Evolutionary conservation across 2,329 filamentous ascomycete genomes (phyloP).

Genomic region (Metarhizium brunneum): DNA sequence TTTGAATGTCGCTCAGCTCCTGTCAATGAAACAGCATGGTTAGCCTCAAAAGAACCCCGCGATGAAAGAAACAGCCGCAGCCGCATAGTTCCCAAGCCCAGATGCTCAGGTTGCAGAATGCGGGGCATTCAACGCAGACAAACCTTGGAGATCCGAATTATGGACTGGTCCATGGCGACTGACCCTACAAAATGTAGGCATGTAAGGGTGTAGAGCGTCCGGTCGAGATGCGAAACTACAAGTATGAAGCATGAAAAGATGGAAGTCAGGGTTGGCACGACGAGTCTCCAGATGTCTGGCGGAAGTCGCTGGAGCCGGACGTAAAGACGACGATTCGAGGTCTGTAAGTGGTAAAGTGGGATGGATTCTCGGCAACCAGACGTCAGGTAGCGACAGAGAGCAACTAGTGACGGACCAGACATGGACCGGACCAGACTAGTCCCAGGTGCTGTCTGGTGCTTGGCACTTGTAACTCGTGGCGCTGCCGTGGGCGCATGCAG

Average conservation of each 20-base stretch:
- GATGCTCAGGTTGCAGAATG: slow-evolving; percentile 9
- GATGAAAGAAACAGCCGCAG: background rate
- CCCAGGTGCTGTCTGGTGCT: no score
- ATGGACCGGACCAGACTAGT: background rate
- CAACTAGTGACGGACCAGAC: background rate
- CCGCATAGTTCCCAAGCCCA: background rate
- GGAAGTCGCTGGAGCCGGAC: no score
- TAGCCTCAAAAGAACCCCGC: slow-evolving; percentile 3
- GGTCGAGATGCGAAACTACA: background rate
- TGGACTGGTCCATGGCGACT: slow-evolving; percentile 59
- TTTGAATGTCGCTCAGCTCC: slow-evolving; percentile 82
- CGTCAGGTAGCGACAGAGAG: no score
- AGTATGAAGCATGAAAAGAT: background rate
- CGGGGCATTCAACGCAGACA: slow-evolving; percentile 18
- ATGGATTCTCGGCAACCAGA: no score
- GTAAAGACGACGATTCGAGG: no score
- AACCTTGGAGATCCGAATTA: slow-evolving; percentile 81
- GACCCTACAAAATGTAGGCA: background rate
- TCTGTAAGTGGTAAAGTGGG: background rate
- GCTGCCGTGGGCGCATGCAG: no score
- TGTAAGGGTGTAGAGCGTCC: background rate
- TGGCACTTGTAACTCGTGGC: no score
- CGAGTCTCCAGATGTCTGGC: background rate
- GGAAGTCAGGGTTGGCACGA: background rate
- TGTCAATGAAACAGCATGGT: slow-evolving; percentile 24